Evolutionary conservation across 1,284 basidiomycete genomes (phyloP).

Genomic region (Termitomyces sp.): DNA sequence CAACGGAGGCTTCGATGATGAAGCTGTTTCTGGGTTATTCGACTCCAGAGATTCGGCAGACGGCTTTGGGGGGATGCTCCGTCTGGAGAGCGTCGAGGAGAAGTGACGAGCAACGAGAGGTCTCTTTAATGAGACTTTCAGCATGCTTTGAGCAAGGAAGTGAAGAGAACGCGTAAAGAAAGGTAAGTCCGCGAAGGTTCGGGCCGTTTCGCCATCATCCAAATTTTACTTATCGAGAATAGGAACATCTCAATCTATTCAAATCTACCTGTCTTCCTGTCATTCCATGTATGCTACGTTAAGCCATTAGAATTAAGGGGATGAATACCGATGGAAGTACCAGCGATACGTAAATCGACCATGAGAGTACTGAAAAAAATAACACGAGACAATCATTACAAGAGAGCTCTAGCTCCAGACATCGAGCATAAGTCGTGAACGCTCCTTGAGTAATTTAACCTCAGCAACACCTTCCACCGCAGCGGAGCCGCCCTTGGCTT

Average conservation of each 20-base stretch:
- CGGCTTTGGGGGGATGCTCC: constrained; percentile 17
- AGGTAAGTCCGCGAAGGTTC: not conserved
- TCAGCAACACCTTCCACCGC: constrained; percentile 88
- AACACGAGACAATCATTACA: constrained; percentile 7
- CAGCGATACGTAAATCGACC: constrained; percentile 10
- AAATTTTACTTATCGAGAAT: not conserved
- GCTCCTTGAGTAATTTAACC: constrained; percentile 90
- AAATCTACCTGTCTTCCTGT: constrained; percentile 13
- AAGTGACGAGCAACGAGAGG: constrained; percentile 24
- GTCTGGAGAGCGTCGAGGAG: constrained; percentile 21
- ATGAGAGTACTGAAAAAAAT: constrained; percentile 4
- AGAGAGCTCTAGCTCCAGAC: constrained; percentile 63
- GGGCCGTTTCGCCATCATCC: not conserved
- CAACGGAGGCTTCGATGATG: not conserved
- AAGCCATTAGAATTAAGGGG: constrained; percentile 8
- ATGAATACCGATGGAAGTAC: constrained; percentile 10
- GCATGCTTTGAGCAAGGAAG: constrained; percentile 20
- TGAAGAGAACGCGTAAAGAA: not conserved
- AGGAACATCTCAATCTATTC: constrained; percentile 11
- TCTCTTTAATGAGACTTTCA: constrained; percentile 27
- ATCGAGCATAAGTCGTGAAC: constrained; percentile 76
- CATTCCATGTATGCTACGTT: constrained; percentile 13
- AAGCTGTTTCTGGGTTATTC: constrained; percentile 1
- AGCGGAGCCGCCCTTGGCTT: constrained; percentile 84
- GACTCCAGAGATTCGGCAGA: constrained; percentile 7